Conservation (phyloP, 78 protist species). For the Guillardia theta region DNA sequence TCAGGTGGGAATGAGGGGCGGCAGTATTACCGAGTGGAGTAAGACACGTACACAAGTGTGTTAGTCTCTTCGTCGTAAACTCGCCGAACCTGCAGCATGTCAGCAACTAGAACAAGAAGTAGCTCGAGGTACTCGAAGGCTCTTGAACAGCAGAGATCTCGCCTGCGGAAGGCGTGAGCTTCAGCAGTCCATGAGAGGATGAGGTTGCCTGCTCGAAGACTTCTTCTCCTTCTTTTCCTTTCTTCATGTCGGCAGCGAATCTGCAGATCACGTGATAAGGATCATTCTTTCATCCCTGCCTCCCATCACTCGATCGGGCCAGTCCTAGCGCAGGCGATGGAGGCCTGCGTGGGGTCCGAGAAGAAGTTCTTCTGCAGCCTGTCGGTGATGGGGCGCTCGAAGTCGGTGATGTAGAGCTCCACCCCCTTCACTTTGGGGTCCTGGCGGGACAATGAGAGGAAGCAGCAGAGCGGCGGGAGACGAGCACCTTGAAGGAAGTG, state of each 20-base stretch:
- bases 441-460: neutral
- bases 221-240: conserved; percentile 1
- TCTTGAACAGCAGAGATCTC: neutral
- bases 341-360: neutral
- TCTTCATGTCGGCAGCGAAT: neutral
- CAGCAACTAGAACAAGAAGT: no score
- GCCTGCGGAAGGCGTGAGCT: no score
- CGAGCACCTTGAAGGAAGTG: neutral
- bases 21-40: neutral
- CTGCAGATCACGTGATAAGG: neutral
- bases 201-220: neutral
- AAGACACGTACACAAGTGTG: neutral
- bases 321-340: neutral
- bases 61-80: neutral
- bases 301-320: neutral
- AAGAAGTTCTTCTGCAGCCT: neutral
- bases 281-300: no score
- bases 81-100: neutral
- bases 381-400: neutral
- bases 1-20: neutral
- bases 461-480: neutral
- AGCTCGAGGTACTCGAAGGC: no score
- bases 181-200: no score
- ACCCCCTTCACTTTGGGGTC: neutral
- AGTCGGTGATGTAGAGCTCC: conserved; percentile 2